Base-by-base conservation (phyloP, 1,139 yeast species). In the Geotrichum histeridarum region DNA sequence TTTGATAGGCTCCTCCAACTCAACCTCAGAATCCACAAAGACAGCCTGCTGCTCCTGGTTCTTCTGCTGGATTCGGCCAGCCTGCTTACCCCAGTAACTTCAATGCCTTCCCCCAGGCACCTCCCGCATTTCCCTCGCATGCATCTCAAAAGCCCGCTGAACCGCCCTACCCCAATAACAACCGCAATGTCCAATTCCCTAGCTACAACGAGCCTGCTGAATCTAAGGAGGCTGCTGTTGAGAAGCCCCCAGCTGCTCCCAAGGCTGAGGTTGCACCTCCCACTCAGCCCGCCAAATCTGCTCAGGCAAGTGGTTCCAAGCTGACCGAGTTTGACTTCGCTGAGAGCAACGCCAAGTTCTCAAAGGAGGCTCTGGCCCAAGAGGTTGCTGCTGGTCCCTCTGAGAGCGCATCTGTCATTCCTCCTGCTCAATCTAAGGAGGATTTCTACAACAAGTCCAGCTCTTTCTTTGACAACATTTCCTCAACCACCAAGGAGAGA, bases 401-500 rank as follows among this genome's bases (percentile, higher is more conserved):
- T 43, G 48, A 41, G 38, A 36, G 30, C 32, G 30, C 48, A 32
- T 51, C 62, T 45, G 56, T 54, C 38, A 57, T 58, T 46, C 59
- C 61, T 48, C 61, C 59, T 35, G 58, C 58, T 15, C 53, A 41
- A 56, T 58, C 56, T 7, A 56, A 56, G 36, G 69, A 68, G 18
- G 63, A 71, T 41, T 79, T 77, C 44, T 87, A 87, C 69, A 78
- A 85, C 68, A 84, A 81, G 65, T 79, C 78, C 62, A 79, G 87
- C 11, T 87, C 95, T 1, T 89, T 89, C 68, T 89, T 89, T 63
- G 96, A 89, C 70, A 80, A 79, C 56, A 79, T 89, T 59, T 85
- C 94, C 8, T 81, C 87, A 7, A 73, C 80, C 7, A 70, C 78
- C 12, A 65, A 64, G 46, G 73, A 71, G 45, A 62, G 65, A 42